phyloP scores from a whole-genome alignment of 2,329 filamentous ascomycete genomes.

The Ceratocystis colombiana region DNA sequence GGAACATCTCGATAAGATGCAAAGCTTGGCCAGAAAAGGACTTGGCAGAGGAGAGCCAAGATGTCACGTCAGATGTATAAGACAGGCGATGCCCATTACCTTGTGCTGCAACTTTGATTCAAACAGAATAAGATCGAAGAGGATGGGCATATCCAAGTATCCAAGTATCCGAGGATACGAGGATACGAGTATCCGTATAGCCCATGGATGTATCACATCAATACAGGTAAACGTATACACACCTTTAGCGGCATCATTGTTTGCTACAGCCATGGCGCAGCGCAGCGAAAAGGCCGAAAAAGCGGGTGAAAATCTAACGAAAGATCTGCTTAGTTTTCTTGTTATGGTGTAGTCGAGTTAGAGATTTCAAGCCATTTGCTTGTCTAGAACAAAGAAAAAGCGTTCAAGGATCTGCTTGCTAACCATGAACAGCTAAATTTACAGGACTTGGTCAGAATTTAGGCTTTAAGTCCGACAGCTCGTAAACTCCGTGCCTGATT shows the following conservation, averaged over 20 bases:
- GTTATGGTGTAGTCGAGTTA: neutral
- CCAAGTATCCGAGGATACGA: too few relatives aligned
- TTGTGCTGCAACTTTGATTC: neutral
- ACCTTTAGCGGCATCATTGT: neutral
- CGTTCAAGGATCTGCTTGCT: neutral
- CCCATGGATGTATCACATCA: neutral
- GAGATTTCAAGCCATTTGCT: neutral
- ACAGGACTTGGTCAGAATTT: neutral
- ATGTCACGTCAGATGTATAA: neutral
- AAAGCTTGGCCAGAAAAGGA: neutral
- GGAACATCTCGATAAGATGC: neutral
- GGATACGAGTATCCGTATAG: too few relatives aligned
- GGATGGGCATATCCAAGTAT: too few relatives aligned
- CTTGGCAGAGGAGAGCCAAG: conserved; percentile 2
- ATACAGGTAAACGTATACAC: neutral
- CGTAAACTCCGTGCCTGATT: neutral
- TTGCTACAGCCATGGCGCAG: neutral
- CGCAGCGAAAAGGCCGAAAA: neutral
- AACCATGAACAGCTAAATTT: neutral
- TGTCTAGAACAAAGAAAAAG: neutral
- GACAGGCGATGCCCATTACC: neutral
- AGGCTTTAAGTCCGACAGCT: neutral
- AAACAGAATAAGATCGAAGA: neutral
- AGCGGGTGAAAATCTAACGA: neutral
- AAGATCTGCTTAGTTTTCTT: neutral